phyloP scores from a whole-genome alignment of 1,139 yeast genomes.

The Taiozyma sp. region DNA sequence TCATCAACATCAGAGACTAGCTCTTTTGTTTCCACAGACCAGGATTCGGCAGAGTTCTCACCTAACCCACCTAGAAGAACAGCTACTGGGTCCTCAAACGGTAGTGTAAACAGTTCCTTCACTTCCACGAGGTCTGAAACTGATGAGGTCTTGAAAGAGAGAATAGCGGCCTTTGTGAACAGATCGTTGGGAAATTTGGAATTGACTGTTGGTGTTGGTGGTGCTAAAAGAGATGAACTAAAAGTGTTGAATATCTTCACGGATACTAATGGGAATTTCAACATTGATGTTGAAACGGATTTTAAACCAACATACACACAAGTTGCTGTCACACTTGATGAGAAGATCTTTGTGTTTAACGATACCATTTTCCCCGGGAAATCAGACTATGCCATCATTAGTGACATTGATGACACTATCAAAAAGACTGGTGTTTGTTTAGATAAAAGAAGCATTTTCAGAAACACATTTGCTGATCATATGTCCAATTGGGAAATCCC shows the following conservation, averaged over 20 bases:
- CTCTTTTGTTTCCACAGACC: conserved; percentile 1
- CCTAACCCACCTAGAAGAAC: conserved; percentile 12
- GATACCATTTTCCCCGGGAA: conserved; percentile 38
- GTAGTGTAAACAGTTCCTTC: conserved; percentile 8
- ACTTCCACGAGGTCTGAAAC: conserved; percentile 28
- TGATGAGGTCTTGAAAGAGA: conserved; percentile 36
- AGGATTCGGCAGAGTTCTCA: conserved; percentile 2
- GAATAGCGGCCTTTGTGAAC: conserved; percentile 58
- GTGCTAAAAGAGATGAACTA: conserved; percentile 30
- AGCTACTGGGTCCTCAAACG: conserved; percentile 11
- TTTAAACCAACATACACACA: conserved; percentile 51
- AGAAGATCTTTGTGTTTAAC: conserved; percentile 40
- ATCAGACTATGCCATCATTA: conserved; percentile 65
- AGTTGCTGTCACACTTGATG: conserved; percentile 37
- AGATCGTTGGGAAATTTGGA: conserved; percentile 50
- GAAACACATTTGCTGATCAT: conserved; percentile 67
- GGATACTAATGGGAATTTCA: conserved; percentile 58
- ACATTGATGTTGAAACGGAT: conserved; percentile 39
- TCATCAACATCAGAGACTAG: not conserved
- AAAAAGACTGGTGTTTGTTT: conserved; percentile 87
- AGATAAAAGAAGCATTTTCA: conserved; percentile 74
- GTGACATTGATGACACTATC: conserved; percentile 94
- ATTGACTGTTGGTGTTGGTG: conserved; percentile 45
- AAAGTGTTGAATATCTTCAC: conserved; percentile 34
- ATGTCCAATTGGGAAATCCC: conserved; percentile 64